These are phyloP conservation scores for Alnus rubra DNA, from an alignment of 306 rosid species.

Conservation along the genomic window DNA sequence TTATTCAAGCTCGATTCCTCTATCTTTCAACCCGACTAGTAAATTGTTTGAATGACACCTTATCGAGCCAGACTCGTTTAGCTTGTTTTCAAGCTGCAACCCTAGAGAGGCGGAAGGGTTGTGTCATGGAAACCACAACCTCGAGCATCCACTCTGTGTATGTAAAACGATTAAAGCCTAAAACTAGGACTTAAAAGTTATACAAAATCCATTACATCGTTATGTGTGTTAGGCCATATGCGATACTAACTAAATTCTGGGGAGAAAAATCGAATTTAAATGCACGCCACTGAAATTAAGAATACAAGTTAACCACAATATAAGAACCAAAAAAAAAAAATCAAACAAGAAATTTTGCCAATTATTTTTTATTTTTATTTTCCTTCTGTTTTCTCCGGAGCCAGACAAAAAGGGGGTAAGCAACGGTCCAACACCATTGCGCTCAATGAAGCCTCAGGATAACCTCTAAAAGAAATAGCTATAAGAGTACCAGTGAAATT, in stretches of 20 bases:
- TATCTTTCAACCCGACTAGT: neutral
- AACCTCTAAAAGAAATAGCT: neutral
- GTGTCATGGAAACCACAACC: neutral
- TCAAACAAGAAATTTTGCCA: neutral
- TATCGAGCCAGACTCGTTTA: neutral
- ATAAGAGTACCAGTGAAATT: constrained; percentile 54
- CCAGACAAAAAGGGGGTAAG: neutral
- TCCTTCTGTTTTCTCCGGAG: neutral
- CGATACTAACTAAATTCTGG: neutral
- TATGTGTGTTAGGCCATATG: neutral
- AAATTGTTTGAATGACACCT: neutral
- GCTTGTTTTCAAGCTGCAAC: neutral
- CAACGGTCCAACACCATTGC: too few species aligned
- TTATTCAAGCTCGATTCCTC: neutral
- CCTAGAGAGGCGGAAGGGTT: neutral
- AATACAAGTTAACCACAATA: neutral
- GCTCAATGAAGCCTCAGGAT: neutral
- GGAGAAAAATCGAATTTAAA: too few species aligned
- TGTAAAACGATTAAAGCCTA: neutral
- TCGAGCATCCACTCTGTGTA: neutral
- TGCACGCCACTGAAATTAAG: too few species aligned
- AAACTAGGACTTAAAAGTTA: too few species aligned
- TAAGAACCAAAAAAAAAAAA: neutral
- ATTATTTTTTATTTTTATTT: neutral
- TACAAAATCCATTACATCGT: neutral